Evolutionary conservation across 2,329 filamentous ascomycete genomes (phyloP), one percentile per base, ranked within the genome.

Genomic region (Ophiostoma ips): DNA sequence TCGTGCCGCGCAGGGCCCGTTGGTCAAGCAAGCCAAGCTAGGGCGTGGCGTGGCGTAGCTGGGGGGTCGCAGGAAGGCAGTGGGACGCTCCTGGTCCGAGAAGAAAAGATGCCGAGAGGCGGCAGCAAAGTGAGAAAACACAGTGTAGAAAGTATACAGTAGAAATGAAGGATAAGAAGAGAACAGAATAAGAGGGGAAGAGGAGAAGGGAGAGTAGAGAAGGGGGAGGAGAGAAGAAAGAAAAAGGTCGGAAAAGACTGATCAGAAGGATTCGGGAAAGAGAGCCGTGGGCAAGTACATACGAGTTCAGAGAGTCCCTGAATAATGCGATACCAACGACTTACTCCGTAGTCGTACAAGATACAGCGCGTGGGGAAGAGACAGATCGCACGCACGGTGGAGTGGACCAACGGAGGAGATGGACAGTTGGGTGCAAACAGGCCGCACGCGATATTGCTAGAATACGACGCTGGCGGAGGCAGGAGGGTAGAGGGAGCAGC

Each of bases 31-130:
- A n/a, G n/a, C n/a, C 13, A 19, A 28, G 47, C n/a, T 19, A 34
- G 41, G 21, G 35, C 33, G 31, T 16, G 45, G 38, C 38, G 52
- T 33, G 52, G 49, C 52, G 52, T 50, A 49, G 51, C 41, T 46
- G 28, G 28, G 7, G 16, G 43, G 21, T 19, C 4, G n/a, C 16
- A 15, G n/a, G 24, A 31, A 18, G 28, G 41, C 41, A 44, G 41
- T 18, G 24, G 28, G 16, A 8, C 11, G 41, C 12, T 31, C 24
- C 24, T 28, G 24, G 24, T 8, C 24, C 24, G 24, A 28, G 24
- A 28, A 28, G 24, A 28, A 28, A 28, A 34, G 31, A 34, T 34
- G 31, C 31, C 9, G 13, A 12, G 31, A 18, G n/a, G 13, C 24
- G 24, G 15, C 24, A 11, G 12, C 38, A 41, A 24, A 4, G 2